Conservation (phyloP, 306 rosid species). For the Albizia julibrissin region DNA sequence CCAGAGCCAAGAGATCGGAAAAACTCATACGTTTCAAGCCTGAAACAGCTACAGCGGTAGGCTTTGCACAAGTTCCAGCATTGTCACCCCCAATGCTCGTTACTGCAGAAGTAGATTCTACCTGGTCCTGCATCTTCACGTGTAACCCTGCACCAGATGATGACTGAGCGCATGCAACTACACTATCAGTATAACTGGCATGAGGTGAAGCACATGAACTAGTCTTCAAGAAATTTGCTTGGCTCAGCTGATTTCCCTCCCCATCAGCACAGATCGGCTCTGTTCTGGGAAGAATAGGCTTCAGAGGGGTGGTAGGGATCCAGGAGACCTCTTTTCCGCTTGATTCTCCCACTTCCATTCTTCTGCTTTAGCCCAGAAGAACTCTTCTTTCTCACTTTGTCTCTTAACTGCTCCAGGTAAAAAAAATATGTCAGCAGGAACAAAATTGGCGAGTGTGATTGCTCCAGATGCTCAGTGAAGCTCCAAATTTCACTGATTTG, state of each 20-base stretch:
- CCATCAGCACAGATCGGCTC: conserved; percentile 40
- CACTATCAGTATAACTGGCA: conserved; percentile 17
- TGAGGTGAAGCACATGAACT: background rate
- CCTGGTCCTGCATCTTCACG: background rate
- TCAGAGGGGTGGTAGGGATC: conserved; percentile 44
- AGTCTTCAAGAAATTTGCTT: background rate
- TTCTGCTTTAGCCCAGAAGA: background rate
- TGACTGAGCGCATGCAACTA: conserved; percentile 12
- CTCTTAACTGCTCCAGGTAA: background rate
- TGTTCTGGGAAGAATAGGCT: conserved; percentile 29
- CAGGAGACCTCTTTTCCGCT: conserved; percentile 28
- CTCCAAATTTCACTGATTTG: conserved; percentile 33
- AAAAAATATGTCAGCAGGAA: background rate
- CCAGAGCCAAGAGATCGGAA: conserved; percentile 35
- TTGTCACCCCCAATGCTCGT: conserved; percentile 27
- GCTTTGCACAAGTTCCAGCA: background rate
- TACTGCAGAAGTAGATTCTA: background rate
- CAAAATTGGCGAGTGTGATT: background rate
- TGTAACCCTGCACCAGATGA: background rate
- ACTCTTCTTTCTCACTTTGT: background rate
- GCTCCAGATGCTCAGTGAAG: conserved; percentile 6
- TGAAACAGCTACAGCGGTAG: background rate
- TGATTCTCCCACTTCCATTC: conserved; percentile 37
- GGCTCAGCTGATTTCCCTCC: conserved; percentile 5
- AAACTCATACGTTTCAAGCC: conserved; percentile 7